A percentile compares a stretch with the other conserved stretches of the same genome.
Conservation (phyloP, 306 rosid genomes). For the Mucuna pruriens region DNA sequence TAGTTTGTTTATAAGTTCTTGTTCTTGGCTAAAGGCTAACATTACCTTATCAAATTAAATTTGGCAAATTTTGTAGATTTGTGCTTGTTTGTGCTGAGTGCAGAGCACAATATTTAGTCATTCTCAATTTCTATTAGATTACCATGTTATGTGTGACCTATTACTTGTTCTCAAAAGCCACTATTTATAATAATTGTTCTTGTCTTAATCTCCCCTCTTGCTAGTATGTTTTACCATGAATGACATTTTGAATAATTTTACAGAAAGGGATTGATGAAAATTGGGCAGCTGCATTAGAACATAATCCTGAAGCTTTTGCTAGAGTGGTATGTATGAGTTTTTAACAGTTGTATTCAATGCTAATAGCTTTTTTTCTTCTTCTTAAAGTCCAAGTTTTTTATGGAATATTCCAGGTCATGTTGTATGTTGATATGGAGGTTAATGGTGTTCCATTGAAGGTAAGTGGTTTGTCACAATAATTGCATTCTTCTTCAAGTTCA, state of each 20-base stretch:
- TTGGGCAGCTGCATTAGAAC: slow-evolving; percentile 97
- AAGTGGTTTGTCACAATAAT: slow-evolving; percentile 27
- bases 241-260: slow-evolving; percentile 37
- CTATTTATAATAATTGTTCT: background rate
- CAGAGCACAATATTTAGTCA: slow-evolving; percentile 21
- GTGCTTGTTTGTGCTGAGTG: slow-evolving; percentile 4
- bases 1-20: slow-evolving; percentile 10
- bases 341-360: slow-evolving; percentile 6
- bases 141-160: background rate
- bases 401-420: slow-evolving; percentile 73
- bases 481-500: slow-evolving; percentile 32
- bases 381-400: slow-evolving; percentile 3
- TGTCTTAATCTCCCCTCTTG: background rate
- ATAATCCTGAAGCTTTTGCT: slow-evolving; percentile 98
- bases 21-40: slow-evolving; percentile 7
- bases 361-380: background rate
- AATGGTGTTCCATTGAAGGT: slow-evolving; percentile 97
- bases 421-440: slow-evolving; percentile 99
- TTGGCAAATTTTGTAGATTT: slow-evolving; percentile 1
- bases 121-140: slow-evolving; percentile 7
- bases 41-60: slow-evolving; percentile 17
- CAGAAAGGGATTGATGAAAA: slow-evolving; percentile 99
- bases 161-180: slow-evolving; percentile 3
- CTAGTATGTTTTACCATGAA: background rate
- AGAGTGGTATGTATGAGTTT: slow-evolving; percentile 77